Percentiles rank a stretch among this genome's conserved stretches.
These are phyloP conservation scores for Zychaea mexicana DNA, from an alignment of 371 early-diverging fungal species.

Conservation along the genomic window DNA sequence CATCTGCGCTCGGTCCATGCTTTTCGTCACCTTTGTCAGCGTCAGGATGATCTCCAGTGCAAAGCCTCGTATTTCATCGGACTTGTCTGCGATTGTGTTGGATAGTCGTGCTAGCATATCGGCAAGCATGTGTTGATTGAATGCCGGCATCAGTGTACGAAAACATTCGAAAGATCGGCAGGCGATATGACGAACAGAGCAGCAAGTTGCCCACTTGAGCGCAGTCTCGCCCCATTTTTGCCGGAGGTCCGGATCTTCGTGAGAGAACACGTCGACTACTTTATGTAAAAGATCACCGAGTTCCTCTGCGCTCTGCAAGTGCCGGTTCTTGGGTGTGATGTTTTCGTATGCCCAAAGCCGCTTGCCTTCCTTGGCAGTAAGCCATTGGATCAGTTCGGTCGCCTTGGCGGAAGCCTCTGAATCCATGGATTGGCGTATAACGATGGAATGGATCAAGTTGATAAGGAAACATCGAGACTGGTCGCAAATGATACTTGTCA, in stretches of 20 bases:
- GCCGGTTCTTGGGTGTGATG: constrained; percentile 62
- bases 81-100: constrained; percentile 82
- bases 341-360: constrained; percentile 85
- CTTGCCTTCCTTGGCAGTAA: constrained; percentile 75
- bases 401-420: constrained; percentile 59
- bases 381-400: constrained; percentile 62
- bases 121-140: constrained; percentile 80
- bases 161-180: constrained; percentile 89
- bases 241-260: constrained; percentile 68
- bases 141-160: constrained; percentile 75
- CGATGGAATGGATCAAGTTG: constrained; percentile 77
- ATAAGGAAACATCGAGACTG: constrained; percentile 81
- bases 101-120: constrained; percentile 85
- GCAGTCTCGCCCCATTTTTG: constrained; percentile 89
- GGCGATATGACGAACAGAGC: constrained; percentile 90
- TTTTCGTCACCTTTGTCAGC: constrained; percentile 65
- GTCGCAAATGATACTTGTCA: constrained; percentile 77
- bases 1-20: constrained; percentile 59
- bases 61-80: constrained; percentile 85
- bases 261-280: constrained; percentile 57
- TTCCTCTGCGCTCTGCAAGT: constrained; percentile 45
- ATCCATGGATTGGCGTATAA: constrained; percentile 62
- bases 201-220: constrained; percentile 89
- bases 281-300: constrained; percentile 38
- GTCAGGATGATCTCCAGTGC: constrained; percentile 84